Evolutionary conservation across 2,329 filamentous ascomycete species (phyloP).

Genomic region (Exophiala mesophila): DNA sequence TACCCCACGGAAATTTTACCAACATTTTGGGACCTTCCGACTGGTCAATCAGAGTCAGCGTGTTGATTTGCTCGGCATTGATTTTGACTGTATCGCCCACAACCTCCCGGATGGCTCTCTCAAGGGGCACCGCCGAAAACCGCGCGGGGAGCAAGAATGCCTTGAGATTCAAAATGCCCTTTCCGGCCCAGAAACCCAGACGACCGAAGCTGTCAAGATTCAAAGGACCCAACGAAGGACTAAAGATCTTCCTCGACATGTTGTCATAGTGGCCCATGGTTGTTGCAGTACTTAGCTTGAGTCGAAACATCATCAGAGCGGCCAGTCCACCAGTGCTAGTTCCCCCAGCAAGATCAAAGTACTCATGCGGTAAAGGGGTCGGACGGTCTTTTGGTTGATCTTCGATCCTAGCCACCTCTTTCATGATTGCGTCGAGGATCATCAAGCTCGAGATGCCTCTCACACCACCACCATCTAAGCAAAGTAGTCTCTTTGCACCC

Average conservation of each 20-base stretch:
- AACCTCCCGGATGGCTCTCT: neutral
- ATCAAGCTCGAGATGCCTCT: constrained; percentile 2
- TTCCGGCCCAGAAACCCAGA: neutral
- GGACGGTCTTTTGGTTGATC: neutral
- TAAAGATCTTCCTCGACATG: constrained; percentile 3
- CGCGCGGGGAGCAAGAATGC: neutral
- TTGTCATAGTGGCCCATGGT: constrained; percentile 6
- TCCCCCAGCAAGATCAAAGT: constrained; percentile 14
- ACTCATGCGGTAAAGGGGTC: constrained; percentile 4
- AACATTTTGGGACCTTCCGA: neutral
- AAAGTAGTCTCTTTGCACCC: constrained; percentile 2
- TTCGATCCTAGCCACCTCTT: constrained; percentile 14
- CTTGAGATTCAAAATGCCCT: neutral
- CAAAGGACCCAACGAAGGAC: neutral
- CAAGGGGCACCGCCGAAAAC: neutral
- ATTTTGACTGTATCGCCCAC: neutral
- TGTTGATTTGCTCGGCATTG: neutral
- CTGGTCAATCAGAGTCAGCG: neutral
- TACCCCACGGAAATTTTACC: no score
- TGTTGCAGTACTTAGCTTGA: constrained; percentile 2
- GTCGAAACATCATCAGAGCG: constrained; percentile 12
- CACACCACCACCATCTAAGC: constrained; percentile 11
- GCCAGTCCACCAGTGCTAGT: constrained; percentile 17
- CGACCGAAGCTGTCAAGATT: neutral
- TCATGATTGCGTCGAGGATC: constrained; percentile 8